Conservation (phyloP, 164 flowering plant species). For the Chimonanthus praecox region DNA sequence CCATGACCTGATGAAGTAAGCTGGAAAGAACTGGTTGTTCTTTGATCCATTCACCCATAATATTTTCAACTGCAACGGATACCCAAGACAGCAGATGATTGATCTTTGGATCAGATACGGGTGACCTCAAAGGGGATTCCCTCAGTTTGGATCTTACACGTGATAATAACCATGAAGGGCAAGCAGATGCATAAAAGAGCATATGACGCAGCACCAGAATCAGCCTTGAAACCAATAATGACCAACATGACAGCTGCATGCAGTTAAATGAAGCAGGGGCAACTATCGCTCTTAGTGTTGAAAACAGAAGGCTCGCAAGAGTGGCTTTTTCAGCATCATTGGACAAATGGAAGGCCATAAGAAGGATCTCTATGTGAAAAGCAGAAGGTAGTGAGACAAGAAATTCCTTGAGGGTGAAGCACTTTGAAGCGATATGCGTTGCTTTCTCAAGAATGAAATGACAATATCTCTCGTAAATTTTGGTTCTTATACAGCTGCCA, state of each 20-base stretch:
- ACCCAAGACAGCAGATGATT: slow-evolving; percentile 54
- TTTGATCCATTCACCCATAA: slow-evolving; percentile 40
- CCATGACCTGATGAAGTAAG: slow-evolving; percentile 64
- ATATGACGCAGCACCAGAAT: slow-evolving; percentile 76
- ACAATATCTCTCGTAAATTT: slow-evolving; percentile 45
- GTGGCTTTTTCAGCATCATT: slow-evolving; percentile 52
- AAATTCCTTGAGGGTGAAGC: slow-evolving; percentile 46
- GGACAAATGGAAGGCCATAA: slow-evolving; percentile 83
- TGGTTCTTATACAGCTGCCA: slow-evolving; percentile 55
- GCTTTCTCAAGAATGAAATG: slow-evolving; percentile 57
- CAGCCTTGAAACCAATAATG: slow-evolving; percentile 75
- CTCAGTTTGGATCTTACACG: slow-evolving; percentile 69
- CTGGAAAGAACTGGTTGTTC: slow-evolving; percentile 36
- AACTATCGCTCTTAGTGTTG: slow-evolving; percentile 39
- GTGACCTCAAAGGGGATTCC: slow-evolving; percentile 32
- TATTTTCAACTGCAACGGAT: slow-evolving; percentile 34
- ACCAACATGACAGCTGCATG: slow-evolving; percentile 74
- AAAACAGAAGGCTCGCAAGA: slow-evolving; percentile 43
- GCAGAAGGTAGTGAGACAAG: slow-evolving; percentile 59
- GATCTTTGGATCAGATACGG: slow-evolving; percentile 17
- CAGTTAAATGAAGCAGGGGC: slow-evolving; percentile 33
- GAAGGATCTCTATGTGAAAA: slow-evolving; percentile 78
- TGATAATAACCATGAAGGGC: slow-evolving; percentile 64
- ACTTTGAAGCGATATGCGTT: slow-evolving; percentile 28
- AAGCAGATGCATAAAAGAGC: slow-evolving; percentile 49